phyloP scores from a whole-genome alignment of 78 protist genomes.

The slime mould (Dictyostelium discoideum) region dicty_2.7 NC_007091.3:2925001-2925500 shows the following conservation, averaged over 20 bases:
- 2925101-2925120: constrained; percentile 47
- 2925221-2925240: constrained; percentile 35
- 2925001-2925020: constrained; percentile 22
- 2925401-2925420: constrained; percentile 78
- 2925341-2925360: constrained; percentile 75
- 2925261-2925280: constrained; percentile 56
- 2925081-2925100: constrained; percentile 60
- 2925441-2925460: constrained; percentile 87
- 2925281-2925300: constrained; percentile 75
- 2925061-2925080: constrained; percentile 24
- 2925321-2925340: constrained; percentile 76
- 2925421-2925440: constrained; percentile 77
- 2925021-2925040: constrained; percentile 43
- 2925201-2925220: constrained; percentile 64
- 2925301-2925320: constrained; percentile 33
- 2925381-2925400: constrained; percentile 92
- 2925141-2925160: constrained; percentile 67
- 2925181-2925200: constrained; percentile 65
- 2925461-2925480: constrained; percentile 87
- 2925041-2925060: constrained; percentile 43
- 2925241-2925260: constrained; percentile 78
- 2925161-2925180: constrained; percentile 69
- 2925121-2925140: constrained; percentile 48
- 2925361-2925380: constrained; percentile 78
- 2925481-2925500: constrained; percentile 86